Evolutionary conservation across 177 flowering plant species (phyloP).

Genomic region (Tripterygium wilfordii): DNA sequence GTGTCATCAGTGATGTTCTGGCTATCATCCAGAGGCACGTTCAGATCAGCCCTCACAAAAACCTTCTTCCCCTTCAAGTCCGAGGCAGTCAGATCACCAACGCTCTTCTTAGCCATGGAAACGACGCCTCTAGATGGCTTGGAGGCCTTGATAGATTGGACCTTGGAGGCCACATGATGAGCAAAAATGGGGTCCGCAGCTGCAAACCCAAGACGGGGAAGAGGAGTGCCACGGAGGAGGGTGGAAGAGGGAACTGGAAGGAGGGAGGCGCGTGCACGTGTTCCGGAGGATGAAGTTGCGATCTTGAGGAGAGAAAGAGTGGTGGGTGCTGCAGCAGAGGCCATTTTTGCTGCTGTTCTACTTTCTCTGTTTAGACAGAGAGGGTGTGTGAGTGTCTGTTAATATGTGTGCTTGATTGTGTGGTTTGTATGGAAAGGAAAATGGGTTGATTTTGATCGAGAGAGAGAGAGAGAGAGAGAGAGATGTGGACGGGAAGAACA

Average conservation of each 20-base stretch:
- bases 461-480: constrained; percentile 7
- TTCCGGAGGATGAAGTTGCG: constrained; percentile 21
- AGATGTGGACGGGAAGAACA: constrained; percentile 24
- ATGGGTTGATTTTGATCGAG: neutral
- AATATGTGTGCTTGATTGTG: neutral
- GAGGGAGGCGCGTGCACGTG: constrained; percentile 30
- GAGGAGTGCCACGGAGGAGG: constrained; percentile 24
- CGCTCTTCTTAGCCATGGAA: constrained; percentile 76
- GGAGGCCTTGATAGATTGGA: constrained; percentile 18
- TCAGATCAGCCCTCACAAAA: constrained; percentile 81
- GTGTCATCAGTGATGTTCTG: constrained; percentile 89
- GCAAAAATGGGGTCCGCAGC: constrained; percentile 39
- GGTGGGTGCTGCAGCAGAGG: constrained; percentile 42
- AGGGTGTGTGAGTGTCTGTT: constrained; percentile 4
- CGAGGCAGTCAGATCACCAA: constrained; percentile 57
- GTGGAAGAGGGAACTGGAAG: constrained; percentile 14
- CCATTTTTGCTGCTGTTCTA: constrained; percentile 23
- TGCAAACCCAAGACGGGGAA: constrained; percentile 44
- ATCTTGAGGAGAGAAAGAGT: constrained; percentile 24
- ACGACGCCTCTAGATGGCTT: constrained; percentile 34
- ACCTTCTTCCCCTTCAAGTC: constrained; percentile 92
- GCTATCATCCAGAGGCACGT: constrained; percentile 77
- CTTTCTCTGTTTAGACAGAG: neutral
- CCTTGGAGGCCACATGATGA: constrained; percentile 34
- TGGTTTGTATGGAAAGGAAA: neutral